phyloP scores from a whole-genome alignment of 768 basidiomycete species.

The Termitomyces titanicus region DNA sequence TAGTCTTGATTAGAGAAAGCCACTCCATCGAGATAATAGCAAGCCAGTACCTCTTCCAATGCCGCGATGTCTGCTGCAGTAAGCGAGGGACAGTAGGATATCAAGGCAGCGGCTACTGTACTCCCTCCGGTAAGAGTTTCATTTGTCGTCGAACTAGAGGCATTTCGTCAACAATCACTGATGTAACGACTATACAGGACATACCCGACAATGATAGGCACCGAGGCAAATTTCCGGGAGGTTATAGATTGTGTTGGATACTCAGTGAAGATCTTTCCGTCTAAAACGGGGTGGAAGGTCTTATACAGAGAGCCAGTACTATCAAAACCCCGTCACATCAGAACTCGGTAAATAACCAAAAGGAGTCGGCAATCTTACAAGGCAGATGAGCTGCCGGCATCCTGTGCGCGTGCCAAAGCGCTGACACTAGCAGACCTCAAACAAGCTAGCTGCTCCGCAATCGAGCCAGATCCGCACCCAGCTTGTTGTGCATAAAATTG shows the following conservation, averaged over 20 bases:
- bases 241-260: slow-evolving; percentile 45
- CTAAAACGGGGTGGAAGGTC: slow-evolving; percentile 51
- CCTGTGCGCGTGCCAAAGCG: slow-evolving; percentile 52
- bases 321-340: background rate
- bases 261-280: slow-evolving; percentile 48
- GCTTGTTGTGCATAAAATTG: slow-evolving; percentile 44
- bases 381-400: slow-evolving; percentile 33
- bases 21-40: background rate
- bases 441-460: slow-evolving; percentile 37
- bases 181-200: slow-evolving; percentile 9
- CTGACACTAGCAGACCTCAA: slow-evolving; percentile 48
- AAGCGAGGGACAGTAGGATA: slow-evolving; percentile 42
- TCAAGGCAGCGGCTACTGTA: slow-evolving; percentile 33
- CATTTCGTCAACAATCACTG: background rate
- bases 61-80: slow-evolving; percentile 34
- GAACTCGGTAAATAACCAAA: background rate
- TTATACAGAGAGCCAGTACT: slow-evolving; percentile 41
- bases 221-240: slow-evolving; percentile 40
- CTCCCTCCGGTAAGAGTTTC: slow-evolving; percentile 48
- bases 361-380: slow-evolving; percentile 33
- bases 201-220: slow-evolving; percentile 59
- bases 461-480: slow-evolving; percentile 41
- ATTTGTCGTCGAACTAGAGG: slow-evolving; percentile 49
- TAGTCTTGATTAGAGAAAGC: slow-evolving; percentile 6
- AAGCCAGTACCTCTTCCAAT: slow-evolving; percentile 27